Conservation (phyloP, 2,329 filamentous ascomycete species). For the Mariannaea sp. region DNA sequence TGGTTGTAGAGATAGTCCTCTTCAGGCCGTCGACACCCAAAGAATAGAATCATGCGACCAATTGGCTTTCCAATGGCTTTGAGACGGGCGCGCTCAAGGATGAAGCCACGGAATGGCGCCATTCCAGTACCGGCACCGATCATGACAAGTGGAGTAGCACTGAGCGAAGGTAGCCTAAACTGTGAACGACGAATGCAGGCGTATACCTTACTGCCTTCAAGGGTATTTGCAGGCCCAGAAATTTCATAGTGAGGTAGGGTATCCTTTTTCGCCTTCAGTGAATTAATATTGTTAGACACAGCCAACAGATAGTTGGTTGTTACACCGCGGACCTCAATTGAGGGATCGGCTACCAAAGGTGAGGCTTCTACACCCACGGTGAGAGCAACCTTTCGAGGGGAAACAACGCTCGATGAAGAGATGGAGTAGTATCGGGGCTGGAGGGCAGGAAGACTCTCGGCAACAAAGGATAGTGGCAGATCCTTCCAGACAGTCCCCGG, state of each 20-base stretch:
- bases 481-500: constrained; percentile 26
- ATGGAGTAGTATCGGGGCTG: constrained; percentile 65
- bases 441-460: constrained; percentile 57
- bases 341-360: constrained; percentile 21
- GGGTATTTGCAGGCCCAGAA: no score
- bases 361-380: no score
- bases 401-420: constrained; percentile 47
- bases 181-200: constrained; percentile 43
- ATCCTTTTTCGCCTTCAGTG: no score
- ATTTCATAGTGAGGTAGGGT: no score
- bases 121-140: constrained; percentile 56
- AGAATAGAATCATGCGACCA: constrained; percentile 51
- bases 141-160: constrained; percentile 55
- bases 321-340: no score
- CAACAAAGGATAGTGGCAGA: constrained; percentile 54
- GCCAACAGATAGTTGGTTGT: no score
- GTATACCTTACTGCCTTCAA: constrained; percentile 13
- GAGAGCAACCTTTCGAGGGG: no score
- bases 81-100: constrained; percentile 31
- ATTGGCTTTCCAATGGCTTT: constrained; percentile 24
- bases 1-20: constrained; percentile 60
- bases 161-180: constrained; percentile 46
- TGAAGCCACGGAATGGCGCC: constrained; percentile 45
- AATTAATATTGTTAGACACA: no score
- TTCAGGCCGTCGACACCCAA: constrained; percentile 59